phyloP scores from a whole-genome alignment of 352 stramenopile species.

The Paralagenidium karlingii region DNA sequence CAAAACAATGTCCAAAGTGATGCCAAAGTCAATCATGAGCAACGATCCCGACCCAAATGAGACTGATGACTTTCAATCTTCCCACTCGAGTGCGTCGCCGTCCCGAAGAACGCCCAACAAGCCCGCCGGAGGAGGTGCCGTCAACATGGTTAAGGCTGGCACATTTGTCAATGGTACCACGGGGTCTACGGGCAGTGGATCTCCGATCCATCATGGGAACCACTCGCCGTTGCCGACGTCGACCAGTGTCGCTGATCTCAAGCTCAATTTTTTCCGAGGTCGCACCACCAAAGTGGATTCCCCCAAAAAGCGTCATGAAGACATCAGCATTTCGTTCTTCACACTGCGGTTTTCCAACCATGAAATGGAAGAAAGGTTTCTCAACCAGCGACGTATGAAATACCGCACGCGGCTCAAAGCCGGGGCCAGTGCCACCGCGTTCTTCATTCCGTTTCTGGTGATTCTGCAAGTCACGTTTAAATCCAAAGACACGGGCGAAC shows the following conservation, averaged over 20 bases:
- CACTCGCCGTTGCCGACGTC: not conserved
- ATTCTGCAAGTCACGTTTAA: slow-evolving; percentile 82
- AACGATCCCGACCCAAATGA: slow-evolving; percentile 5
- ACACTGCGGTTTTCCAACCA: slow-evolving; percentile 56
- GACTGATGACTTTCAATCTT: slow-evolving; percentile 6
- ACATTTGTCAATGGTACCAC: not conserved
- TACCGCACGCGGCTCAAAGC: slow-evolving; percentile 68
- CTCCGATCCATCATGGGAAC: not conserved
- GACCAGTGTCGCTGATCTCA: slow-evolving; percentile 19
- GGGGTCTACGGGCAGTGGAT: not conserved
- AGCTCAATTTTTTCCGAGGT: slow-evolving; percentile 58
- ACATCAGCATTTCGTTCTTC: slow-evolving; percentile 62
- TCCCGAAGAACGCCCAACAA: not conserved
- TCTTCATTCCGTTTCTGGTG: slow-evolving; percentile 75
- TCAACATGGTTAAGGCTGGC: not conserved
- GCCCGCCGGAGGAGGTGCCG: not conserved
- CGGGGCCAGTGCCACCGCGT: slow-evolving; percentile 56
- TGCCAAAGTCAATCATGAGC: slow-evolving; percentile 30
- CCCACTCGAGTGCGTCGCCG: not conserved
- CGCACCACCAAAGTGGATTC: slow-evolving; percentile 12
- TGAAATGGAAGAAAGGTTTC: slow-evolving; percentile 56
- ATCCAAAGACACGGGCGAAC: slow-evolving; percentile 34
- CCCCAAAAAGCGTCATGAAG: slow-evolving; percentile 38
- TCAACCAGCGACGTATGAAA: slow-evolving; percentile 28
- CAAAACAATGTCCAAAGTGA: too few relatives aligned